Evolutionary conservation across 495 filamentous ascomycete species (phyloP), one percentile per base, ranked within the genome.

Genomic region (Tuber aestivum): DNA sequence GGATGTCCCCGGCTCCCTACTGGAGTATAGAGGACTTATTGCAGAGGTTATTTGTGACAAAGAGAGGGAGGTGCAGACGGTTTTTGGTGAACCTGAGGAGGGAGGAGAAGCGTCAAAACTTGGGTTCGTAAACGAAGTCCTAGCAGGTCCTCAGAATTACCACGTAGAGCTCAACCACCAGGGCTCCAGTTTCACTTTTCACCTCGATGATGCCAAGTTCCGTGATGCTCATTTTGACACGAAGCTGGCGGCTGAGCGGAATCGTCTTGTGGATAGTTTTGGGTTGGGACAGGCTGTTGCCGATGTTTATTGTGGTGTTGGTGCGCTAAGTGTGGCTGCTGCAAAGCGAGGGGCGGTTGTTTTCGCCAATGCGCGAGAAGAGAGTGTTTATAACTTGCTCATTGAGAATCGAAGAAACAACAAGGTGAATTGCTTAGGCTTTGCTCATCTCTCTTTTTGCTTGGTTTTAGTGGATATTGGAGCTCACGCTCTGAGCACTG

Each of bases 301-400:
- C 86, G 96, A 98, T 83, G 92, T 97, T 76, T 97, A 97, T 94
- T 94, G 94, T 32, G 96, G 96, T 61, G 92, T 98, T 73, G 96
- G 95, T 5, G 95, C 94, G 2, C 97, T 99, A 83, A 93, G 94
- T 45, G 86, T 97, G 3, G 96, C 94, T 0, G 94, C 95, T 1
- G 96, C 92, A 41, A 93, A 91, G 85, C 94, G 91, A 83, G 89
- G 89, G 69, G 90, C 93, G 37, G 96, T 97, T 77, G 94, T 97
- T 48, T 97, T 92, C 91, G 96, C 93, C 27, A 99, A 98, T 83
- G 96, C 97, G 83, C 89, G 97, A 81, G 97, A 97, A 82, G 93
- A 93, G 4, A 91, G 94, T 70, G 93, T 92, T 75, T 92, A 89
- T 82, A 86, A 85, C 61, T 89, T 88, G 68, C 90, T 99, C 82